A percentile compares a stretch with the other conserved stretches of the same genome.
phyloP scores from a whole-genome alignment of 495 filamentous ascomycete genomes.

The Lepraria neglecta region DNA sequence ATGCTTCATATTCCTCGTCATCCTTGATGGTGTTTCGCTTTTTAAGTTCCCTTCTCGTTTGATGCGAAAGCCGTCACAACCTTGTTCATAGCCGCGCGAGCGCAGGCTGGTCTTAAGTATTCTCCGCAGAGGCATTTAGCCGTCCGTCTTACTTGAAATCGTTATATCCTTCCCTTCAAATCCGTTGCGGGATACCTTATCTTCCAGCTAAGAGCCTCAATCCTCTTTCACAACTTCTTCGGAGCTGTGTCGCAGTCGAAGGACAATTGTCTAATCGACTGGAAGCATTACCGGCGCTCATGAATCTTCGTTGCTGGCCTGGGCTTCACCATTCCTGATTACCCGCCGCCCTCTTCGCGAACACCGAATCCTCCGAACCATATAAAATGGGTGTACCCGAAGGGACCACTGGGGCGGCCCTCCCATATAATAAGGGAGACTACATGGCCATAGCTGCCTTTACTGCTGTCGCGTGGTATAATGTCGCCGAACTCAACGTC shows the following conservation, averaged over 20 bases:
- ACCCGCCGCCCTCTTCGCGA: background rate
- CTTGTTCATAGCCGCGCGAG: conserved; percentile 15
- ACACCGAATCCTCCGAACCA: conserved; percentile 22
- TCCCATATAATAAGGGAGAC: conserved; percentile 18
- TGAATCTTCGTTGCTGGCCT: conserved; percentile 7
- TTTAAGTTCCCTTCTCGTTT: background rate
- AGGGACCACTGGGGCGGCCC: conserved; percentile 21
- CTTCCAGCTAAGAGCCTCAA: background rate
- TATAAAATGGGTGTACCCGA: conserved; percentile 16
- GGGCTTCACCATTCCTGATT: background rate
- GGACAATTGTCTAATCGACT: background rate
- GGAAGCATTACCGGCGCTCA: background rate
- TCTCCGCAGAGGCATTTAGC: conserved; percentile 16
- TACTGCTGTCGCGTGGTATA: conserved; percentile 46
- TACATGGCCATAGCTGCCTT: conserved; percentile 40
- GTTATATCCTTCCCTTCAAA: conserved; percentile 15
- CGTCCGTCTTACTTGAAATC: conserved; percentile 17
- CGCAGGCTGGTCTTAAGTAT: conserved; percentile 3
- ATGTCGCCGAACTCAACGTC: conserved; percentile 44
- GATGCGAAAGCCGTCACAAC: conserved; percentile 17
- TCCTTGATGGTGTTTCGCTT: background rate
- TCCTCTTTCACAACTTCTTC: background rate
- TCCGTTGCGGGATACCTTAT: conserved; percentile 5
- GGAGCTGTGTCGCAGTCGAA: background rate
- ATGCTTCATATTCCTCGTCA: background rate